Evolutionary conservation across 1,284 basidiomycete species (phyloP).

Genomic region (Pyrrhoderma noxium): DNA sequence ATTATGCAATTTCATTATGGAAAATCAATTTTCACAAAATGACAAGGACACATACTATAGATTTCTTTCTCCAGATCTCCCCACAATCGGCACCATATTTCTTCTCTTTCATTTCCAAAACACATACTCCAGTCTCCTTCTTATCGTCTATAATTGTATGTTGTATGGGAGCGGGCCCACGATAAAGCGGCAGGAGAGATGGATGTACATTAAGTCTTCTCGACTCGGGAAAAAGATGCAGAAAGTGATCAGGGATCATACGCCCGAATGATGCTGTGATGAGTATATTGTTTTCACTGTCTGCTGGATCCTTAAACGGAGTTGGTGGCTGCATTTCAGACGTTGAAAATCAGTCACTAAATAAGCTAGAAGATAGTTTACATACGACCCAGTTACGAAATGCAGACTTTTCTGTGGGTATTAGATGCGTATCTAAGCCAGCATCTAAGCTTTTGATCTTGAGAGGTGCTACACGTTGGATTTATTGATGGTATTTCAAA

Average conservation of each 20-base stretch:
- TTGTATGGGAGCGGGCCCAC: constrained; percentile 92
- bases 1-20: background rate
- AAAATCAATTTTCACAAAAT: background rate
- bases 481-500: constrained; percentile 1
- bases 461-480: constrained; percentile 43
- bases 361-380: constrained; percentile 2
- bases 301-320: constrained; percentile 32
- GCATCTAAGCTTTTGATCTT: constrained; percentile 44
- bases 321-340: constrained; percentile 33
- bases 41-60: constrained; percentile 33
- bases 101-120: constrained; percentile 55
- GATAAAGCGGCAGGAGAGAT: constrained; percentile 80
- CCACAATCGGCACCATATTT: constrained; percentile 58
- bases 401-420: constrained; percentile 44
- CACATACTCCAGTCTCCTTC: constrained; percentile 59
- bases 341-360: constrained; percentile 7
- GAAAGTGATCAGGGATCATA: constrained; percentile 64
- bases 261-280: constrained; percentile 92
- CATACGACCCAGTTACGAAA: constrained; percentile 56
- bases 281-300: constrained; percentile 47
- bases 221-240: constrained; percentile 55
- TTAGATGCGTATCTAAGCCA: constrained; percentile 44
- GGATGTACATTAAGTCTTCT: constrained; percentile 90
- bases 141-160: constrained; percentile 67
- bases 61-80: constrained; percentile 42